Evolutionary conservation across 2,329 filamentous ascomycete genomes (phyloP), one percentile per base, ranked within the genome.

Genomic region (Trichoderma simmonsii): DNA sequence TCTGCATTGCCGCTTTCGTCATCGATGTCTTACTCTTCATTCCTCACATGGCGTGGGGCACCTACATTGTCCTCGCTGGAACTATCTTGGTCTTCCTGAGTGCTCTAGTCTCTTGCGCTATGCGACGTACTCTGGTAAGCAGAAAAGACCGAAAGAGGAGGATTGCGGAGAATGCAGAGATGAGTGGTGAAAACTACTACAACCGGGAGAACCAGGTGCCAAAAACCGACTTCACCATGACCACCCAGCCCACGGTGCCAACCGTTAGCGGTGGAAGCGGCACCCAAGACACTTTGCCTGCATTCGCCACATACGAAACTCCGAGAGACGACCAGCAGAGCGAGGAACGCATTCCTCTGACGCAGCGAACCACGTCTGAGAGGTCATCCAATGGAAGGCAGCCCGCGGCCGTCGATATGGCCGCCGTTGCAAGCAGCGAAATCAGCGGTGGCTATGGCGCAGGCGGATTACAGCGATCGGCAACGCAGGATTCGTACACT

Each of bases 151-250:
- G 95, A 74, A 95, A 96, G 86, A 93, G 91, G 85, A 90, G 94
- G 60, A 97, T 98, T 79, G 94, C 91, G 3, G 93, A 97, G 81
- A 97, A 98, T 79, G 93, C 95, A 8, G 95, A 98, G 80, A 98
- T 98, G 95, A 98, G 93, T 80, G 95, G 95, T 32, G 91, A 96
- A 77, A 96, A 95, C 79, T 98, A 92, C 80, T 98, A 97, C 82
- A 92, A 91, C 77, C 87, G 91, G 72, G 89, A 92, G 81, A 86
- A 84, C 48, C 86, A 89, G 73, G 56, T 48, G n/a, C 82, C 84
- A 64, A 86, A 89, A 73, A 79, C 85, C 43, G 77, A 82, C 51
- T 80, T 82, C 3, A 80, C 82, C 2, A 73, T 77, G 60, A 79
- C 83, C 36, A 82, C 86, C 74, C 87, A 91, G 74, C 88, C 90